Conservation (phyloP, 495 filamentous ascomycete genomes). For the Polyplosphaeria fusca region DNA sequence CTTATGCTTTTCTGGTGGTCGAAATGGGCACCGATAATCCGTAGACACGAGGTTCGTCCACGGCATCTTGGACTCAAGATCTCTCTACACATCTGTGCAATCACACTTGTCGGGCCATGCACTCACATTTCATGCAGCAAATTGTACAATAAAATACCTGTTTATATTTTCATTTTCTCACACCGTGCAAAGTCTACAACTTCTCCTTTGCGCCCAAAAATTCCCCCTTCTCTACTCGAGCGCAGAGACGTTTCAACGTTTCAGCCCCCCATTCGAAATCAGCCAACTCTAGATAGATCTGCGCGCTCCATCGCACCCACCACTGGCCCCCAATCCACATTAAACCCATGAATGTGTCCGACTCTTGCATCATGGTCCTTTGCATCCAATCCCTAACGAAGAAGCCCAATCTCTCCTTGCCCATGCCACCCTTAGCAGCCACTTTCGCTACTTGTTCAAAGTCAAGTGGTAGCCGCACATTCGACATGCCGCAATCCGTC, state of each 20-base stretch:
- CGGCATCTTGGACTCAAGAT: too few relatives aligned
- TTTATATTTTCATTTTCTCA: too few relatives aligned
- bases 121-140: too few relatives aligned
- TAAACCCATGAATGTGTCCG: conserved; percentile 67
- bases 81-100: too few relatives aligned
- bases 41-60: too few relatives aligned
- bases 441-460: conserved; percentile 27
- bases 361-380: conserved; percentile 48
- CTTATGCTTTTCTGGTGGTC: too few relatives aligned
- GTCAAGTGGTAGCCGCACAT: conserved; percentile 68
- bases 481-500: conserved; percentile 57
- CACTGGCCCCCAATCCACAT: conserved; percentile 55
- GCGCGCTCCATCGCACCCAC: conserved; percentile 73
- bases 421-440: conserved; percentile 16
- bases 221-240: conserved; percentile 56
- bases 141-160: too few relatives aligned
- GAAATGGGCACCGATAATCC: too few relatives aligned
- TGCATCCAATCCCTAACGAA: conserved; percentile 57
- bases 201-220: not conserved
- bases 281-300: conserved; percentile 71
- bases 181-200: conserved; percentile 3
- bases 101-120: too few relatives aligned
- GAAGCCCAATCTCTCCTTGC: conserved; percentile 32
- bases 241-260: conserved; percentile 60
- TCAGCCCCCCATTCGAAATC: conserved; percentile 74